Percentiles rank a stretch among this genome's conserved stretches.
Conservation (phyloP, 2,329 filamentous ascomycete genomes). For the Alternaria rosae region DNA sequence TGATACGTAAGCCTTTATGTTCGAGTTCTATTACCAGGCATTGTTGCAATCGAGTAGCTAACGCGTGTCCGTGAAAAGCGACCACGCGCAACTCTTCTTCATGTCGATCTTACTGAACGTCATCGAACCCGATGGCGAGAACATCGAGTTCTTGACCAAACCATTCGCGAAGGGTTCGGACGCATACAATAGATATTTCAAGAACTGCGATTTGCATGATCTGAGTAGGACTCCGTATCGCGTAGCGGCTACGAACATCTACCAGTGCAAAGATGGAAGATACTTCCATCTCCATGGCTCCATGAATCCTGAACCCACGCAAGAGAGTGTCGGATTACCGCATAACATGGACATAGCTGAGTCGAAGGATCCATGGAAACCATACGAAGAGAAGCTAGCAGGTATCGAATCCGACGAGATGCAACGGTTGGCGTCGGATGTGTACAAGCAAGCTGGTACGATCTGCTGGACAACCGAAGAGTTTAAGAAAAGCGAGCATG, state of each 20-base stretch:
- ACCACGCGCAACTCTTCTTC: slow-evolving; percentile 56
- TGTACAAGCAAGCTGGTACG: slow-evolving; percentile 52
- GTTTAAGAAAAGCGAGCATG: slow-evolving; percentile 51
- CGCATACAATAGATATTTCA: slow-evolving; percentile 35
- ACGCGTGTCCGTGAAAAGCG: slow-evolving; percentile 9
- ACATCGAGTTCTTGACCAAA: slow-evolving; percentile 14
- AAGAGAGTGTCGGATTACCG: slow-evolving; percentile 48
- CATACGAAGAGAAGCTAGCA: slow-evolving; percentile 45
- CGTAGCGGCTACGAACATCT: slow-evolving; percentile 55
- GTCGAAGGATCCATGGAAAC: slow-evolving; percentile 42
- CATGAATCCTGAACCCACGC: slow-evolving; percentile 57
- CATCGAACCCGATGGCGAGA: slow-evolving; percentile 44
- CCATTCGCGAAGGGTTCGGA: slow-evolving; percentile 18
- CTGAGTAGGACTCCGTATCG: slow-evolving; percentile 33
- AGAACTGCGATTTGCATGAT: slow-evolving; percentile 37
- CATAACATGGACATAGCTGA: slow-evolving; percentile 33
- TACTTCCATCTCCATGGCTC: slow-evolving; percentile 59
- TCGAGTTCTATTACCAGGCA: slow-evolving; percentile 22
- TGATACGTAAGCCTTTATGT: slow-evolving; percentile 49
- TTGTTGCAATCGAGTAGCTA: background rate
- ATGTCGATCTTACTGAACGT: slow-evolving; percentile 50
- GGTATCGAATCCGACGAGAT: slow-evolving; percentile 46
- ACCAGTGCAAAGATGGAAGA: slow-evolving; percentile 54
- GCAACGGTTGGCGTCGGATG: slow-evolving; percentile 47
- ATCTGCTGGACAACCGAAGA: slow-evolving; percentile 51